Base-by-base conservation (phyloP, 371 early-diverging fungal genomes). In the Mortierella sp. region DNA sequence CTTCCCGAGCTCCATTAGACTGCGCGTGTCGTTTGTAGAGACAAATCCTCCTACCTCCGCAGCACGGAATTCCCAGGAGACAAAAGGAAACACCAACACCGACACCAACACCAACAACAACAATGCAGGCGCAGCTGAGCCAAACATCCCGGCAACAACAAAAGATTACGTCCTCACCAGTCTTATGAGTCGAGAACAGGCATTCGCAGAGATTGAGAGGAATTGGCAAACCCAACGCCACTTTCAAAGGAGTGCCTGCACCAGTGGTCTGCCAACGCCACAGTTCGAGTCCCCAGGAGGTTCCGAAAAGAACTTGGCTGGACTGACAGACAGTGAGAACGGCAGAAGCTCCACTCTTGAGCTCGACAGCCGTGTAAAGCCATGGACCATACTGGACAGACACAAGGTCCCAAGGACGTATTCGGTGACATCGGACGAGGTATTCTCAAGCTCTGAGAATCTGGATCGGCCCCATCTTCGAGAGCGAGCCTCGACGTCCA, bases 1-100 rank as follows among this genome's bases (percentile, higher is more conserved):
- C 75, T 90, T 93, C 65, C 93, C 92, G 4, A 93, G 93, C 74
- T 92, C 93, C 3, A 73, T 84, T n/a, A 75, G 84, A 51, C 71
- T 84, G 12, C 71, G 80, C 21, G 81, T 73, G 43, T 43, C 35
- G 3, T 21, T 58, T 16, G 18, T 27, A 51, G 72, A 27, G 63
- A 21, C 75, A 24, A 35, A 21, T 38, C 18, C 21, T 21, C 3
- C 38, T 2, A 38, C 35, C 10, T 65, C 38, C 16, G 38, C 38
- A 12, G 21, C 24, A 38, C 38, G 7, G 65, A 1, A 32, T 32
- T 24, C 38, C 6, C 65, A 65, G 65, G 65, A 38, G 4, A 38
- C 38, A 38, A 65, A 72, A 21, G 21, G 51, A 7, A 55, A 74
- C 18, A 49, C 32, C 32, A 18, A 24, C 51, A 38, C 54, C 8